These are phyloP conservation scores for Acacia pycnantha DNA, from an alignment of 331 rosid genomes.

Conservation along the genomic window DNA sequence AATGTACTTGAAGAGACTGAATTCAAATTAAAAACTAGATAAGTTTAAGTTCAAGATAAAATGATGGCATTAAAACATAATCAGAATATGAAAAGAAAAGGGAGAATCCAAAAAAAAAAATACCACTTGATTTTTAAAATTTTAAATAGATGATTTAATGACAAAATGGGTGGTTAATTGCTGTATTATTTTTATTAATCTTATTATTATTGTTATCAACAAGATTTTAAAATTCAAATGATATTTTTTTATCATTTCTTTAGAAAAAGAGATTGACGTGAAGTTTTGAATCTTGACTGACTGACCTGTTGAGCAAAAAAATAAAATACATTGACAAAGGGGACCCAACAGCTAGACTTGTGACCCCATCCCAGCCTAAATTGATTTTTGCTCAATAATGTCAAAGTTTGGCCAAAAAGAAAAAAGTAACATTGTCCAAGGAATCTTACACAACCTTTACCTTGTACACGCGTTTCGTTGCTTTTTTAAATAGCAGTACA, in stretches of 20 bases:
- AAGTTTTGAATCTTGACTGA: not conserved
- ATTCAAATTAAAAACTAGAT: not conserved
- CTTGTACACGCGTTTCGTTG: not conserved
- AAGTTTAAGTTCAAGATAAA: not conserved
- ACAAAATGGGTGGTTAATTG: too few species aligned
- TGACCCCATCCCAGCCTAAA: not conserved
- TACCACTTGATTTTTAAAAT: too few species aligned
- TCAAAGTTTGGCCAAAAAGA: not conserved
- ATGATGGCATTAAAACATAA: not conserved
- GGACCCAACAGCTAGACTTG: not conserved
- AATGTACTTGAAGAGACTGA: not conserved
- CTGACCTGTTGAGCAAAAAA: not conserved
- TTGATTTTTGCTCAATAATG: not conserved
- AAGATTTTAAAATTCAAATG: too few species aligned
- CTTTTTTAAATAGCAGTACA: not conserved
- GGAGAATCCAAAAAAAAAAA: too few species aligned
- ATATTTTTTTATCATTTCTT: too few species aligned
- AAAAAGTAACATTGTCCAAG: not conserved
- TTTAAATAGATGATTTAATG: too few species aligned
- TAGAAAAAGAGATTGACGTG: too few species aligned
- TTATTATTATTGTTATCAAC: fast-evolving
- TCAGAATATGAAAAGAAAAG: not conserved
- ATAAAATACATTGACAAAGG: not conserved
- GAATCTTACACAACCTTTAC: not conserved
- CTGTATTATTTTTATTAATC: too few species aligned